Percentiles rank a stretch among this genome's conserved stretches.
Evolutionary conservation across 2,329 filamentous ascomycete species (phyloP).

Genomic region (Monosporascus cannonballus): DNA sequence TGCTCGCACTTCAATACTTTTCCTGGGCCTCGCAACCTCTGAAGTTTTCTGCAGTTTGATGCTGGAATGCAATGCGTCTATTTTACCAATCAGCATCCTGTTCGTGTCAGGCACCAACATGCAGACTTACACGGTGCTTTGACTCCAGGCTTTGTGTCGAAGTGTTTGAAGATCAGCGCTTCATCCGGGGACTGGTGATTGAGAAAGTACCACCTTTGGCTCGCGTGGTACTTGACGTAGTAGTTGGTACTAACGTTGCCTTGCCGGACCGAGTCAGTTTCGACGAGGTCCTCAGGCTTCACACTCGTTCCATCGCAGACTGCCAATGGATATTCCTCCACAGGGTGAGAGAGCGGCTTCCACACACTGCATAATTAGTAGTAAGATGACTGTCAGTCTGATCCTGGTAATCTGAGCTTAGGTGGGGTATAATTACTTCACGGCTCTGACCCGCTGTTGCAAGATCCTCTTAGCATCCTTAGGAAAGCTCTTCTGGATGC

Average conservation of each 20-base stretch:
- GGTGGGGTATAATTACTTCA: slow-evolving; percentile 1
- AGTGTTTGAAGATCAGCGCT: slow-evolving; percentile 7
- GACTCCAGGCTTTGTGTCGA: slow-evolving; percentile 5
- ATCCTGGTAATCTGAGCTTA: background rate
- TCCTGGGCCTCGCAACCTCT: slow-evolving; percentile 1
- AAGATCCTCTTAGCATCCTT: background rate
- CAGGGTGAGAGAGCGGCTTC: slow-evolving; percentile 3
- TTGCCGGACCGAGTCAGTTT: slow-evolving; percentile 3
- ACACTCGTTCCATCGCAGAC: slow-evolving; percentile 6
- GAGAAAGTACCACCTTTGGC: slow-evolving; percentile 6
- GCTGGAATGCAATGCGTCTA: slow-evolving; percentile 4
- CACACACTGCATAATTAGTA: slow-evolving; percentile 1
- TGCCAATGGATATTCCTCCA: slow-evolving; percentile 4
- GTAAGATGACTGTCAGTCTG: background rate
- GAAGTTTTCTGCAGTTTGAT: slow-evolving; percentile 1
- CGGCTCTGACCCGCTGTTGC: slow-evolving; percentile 4
- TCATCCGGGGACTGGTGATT: slow-evolving; percentile 5
- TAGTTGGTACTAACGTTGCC: slow-evolving; percentile 4
- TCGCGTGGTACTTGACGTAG: slow-evolving; percentile 2
- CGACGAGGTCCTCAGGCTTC: slow-evolving; percentile 3
- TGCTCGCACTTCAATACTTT: slow-evolving; percentile 6
- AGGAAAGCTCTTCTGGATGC: slow-evolving; percentile 4
- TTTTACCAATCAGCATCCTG: background rate
- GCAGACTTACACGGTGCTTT: slow-evolving; percentile 4
- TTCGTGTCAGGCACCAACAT: background rate